These are phyloP conservation scores for Porcisia hertigi DNA, from an alignment of 208 protist species.

Conservation along the genomic window DNA sequence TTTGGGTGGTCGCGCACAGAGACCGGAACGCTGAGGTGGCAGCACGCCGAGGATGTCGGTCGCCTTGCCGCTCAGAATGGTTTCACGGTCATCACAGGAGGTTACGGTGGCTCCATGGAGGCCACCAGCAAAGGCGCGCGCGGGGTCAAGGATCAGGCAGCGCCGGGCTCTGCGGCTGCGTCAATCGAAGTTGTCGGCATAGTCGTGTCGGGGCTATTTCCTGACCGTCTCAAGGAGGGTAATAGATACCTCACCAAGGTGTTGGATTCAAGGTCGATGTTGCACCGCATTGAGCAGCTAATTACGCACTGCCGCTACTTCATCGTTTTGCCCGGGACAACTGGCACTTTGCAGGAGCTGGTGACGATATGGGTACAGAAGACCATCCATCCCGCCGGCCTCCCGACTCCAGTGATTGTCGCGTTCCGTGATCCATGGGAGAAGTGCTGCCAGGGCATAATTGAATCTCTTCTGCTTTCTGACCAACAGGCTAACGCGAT, in stretches of 20 bases:
- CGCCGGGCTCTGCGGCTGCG: conserved; percentile 4
- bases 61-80: conserved; percentile 40
- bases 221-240: conserved; percentile 46
- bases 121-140: conserved; percentile 68
- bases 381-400: conserved; percentile 34
- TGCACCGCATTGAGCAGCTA: conserved; percentile 67
- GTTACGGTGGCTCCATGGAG: conserved; percentile 82
- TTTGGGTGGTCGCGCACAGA: conserved; percentile 71
- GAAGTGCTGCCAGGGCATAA: conserved; percentile 42
- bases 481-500: conserved; percentile 34
- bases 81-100: conserved; percentile 63
- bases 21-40: conserved; percentile 43
- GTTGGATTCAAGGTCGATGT: conserved; percentile 45
- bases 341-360: conserved; percentile 73
- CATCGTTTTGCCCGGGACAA: conserved; percentile 62
- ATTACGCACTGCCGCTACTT: conserved; percentile 63
- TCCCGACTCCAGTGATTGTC: conserved; percentile 52
- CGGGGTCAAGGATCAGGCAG: conserved; percentile 32
- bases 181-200: conserved; percentile 59
- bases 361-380: conserved; percentile 60
- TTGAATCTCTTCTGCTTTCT: conserved; percentile 35
- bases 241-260: conserved; percentile 62
- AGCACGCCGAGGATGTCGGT: conserved; percentile 51
- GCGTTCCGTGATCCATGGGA: conserved; percentile 77
- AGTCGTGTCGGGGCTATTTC: conserved; percentile 52